Base-by-base conservation (phyloP, 164 flowering plant species). In the Akebia trifoliata region DNA sequence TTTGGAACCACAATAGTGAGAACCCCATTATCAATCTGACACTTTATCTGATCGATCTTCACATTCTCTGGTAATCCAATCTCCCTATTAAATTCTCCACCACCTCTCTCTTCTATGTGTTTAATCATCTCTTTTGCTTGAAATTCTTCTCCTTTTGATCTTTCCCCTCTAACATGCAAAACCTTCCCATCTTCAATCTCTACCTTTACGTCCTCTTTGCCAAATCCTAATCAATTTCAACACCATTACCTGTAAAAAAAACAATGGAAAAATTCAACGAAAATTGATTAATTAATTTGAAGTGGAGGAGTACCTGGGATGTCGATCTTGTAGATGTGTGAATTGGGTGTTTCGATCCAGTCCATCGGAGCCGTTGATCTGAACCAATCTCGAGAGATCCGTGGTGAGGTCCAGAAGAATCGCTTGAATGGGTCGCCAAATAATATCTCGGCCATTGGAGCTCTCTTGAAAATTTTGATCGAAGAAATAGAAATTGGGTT, bases 281-380 rank as follows among this genome's bases (percentile, higher is more conserved):
- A 24, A 24, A 43, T 12, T 1, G 12, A n/a, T 2, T 2, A 11
- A 36, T 9, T n/a, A n/a, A n/a, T n/a, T n/a, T n/a, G n/a, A n/a
- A n/a, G n/a, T n/a, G n/a, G n/a, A n/a, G n/a, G n/a, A n/a, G 34
- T 63, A 83, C 97, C 94, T 56, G 91, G 97, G 22, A 89, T 85
- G 50, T 89, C 76, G 83, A 89, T 36, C 61, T 84, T 89, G 78
- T 76, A 72, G 77, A 82, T 59, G 65, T 89, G 97, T 49, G 85
- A 38, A 53, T 30, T 49, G 0, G 84, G 90, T 49, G 86, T 71
- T 67, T 86, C 97, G 6, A 89, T 17, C 97, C 97, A 89, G 60
- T 86, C 97, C 78, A 81, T 70, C 35, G 66, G 78, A 21, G 84
- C 86, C 24, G 74, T 29, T 3, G 84, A 72, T 40, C 80, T 86